Evolutionary conservation across 2,329 filamentous ascomycete genomes (phyloP).

Genomic region (Oidium heveae): DNA sequence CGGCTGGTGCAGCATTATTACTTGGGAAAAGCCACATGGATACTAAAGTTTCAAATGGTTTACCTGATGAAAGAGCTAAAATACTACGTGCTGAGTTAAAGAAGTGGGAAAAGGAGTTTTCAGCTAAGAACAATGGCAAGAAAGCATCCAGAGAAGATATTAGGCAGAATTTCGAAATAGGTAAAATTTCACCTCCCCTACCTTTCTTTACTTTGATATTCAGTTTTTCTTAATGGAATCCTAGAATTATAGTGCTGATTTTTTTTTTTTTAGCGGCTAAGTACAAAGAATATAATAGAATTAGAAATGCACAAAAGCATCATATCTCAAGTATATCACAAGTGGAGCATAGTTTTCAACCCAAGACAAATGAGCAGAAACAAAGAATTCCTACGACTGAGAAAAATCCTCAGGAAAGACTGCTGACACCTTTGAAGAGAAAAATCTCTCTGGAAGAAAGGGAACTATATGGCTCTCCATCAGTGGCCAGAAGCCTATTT

Average conservation of each 20-base stretch:
- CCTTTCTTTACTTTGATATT: background rate
- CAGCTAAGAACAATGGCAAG: constrained; percentile 31
- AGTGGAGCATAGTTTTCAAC: too few relatives aligned
- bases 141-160: constrained; percentile 55
- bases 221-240: too few relatives aligned
- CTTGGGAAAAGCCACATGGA: constrained; percentile 8
- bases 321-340: too few relatives aligned
- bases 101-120: constrained; percentile 46
- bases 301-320: constrained; percentile 24
- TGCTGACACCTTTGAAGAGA: constrained; percentile 10
- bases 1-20: too few relatives aligned
- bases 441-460: constrained; percentile 15
- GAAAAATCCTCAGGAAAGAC: constrained; percentile 21
- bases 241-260: background rate
- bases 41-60: constrained; percentile 4
- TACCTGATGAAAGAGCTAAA: constrained; percentile 15
- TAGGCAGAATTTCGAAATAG: constrained; percentile 45
- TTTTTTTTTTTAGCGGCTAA: constrained; percentile 20
- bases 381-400: too few relatives aligned
- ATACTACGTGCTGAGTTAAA: constrained; percentile 46
- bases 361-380: too few relatives aligned
- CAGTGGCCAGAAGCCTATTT: constrained; percentile 31
- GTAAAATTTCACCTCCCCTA: constrained; percentile 19
- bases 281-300: constrained; percentile 51
- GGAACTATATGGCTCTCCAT: constrained; percentile 28